A percentile compares a stretch with the other conserved stretches of the same genome.
Conservation (phyloP, 345 rosid species). For the Physaria fendleri region DNA sequence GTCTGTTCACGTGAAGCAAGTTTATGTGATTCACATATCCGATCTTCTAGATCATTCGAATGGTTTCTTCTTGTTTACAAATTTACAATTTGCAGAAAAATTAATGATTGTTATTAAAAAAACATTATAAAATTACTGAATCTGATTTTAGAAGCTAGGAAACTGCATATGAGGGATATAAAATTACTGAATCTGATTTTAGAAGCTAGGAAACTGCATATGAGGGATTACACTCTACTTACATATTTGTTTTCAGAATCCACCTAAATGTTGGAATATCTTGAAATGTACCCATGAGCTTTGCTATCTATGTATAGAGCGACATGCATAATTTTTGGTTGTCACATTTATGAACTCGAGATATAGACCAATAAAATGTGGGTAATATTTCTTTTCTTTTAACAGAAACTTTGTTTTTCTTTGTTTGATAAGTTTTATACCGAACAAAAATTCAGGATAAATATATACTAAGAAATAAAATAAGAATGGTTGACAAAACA, state of each 20-base stretch:
- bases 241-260: constrained; percentile 30
- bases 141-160: background rate
- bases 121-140: background rate
- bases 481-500: too few relatives aligned
- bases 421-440: background rate
- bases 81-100: background rate
- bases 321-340: constrained; percentile 3
- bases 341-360: background rate
- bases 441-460: too few relatives aligned
- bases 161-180: background rate
- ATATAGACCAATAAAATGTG: background rate
- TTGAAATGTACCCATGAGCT: constrained; percentile 1
- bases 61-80: background rate
- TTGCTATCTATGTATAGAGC: background rate
- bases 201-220: background rate
- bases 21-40: constrained; percentile 11
- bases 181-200: background rate
- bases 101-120: background rate
- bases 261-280: constrained; percentile 11
- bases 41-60: background rate
- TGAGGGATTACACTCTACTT: background rate
- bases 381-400: background rate
- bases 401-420: background rate
- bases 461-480: too few relatives aligned
- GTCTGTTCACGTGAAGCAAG: constrained; percentile 1